A percentile compares a stretch with the other conserved stretches of the same genome.
Conservation (phyloP, 2,329 filamentous ascomycete genomes). For the Penicillium sp. region DNA sequence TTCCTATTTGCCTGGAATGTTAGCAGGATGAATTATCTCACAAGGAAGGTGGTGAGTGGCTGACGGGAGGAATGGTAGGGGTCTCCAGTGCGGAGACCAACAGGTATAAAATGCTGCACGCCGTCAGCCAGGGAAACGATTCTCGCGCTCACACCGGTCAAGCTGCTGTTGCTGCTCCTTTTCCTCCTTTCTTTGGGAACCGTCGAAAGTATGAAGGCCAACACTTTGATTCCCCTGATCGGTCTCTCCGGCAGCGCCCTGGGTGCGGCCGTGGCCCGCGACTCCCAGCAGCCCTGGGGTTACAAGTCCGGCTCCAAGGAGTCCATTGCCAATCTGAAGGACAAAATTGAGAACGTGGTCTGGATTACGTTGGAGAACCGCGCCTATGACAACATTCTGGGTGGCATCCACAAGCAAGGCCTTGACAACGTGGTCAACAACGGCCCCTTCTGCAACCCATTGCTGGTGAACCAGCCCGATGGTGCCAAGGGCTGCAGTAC, state of each 20-base stretch:
- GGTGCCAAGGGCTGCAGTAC: slow-evolving; percentile 28
- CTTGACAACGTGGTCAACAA: slow-evolving; percentile 42
- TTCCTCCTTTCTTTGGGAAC: too few species aligned
- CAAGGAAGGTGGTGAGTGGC: too few species aligned
- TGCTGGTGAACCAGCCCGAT: slow-evolving; percentile 27
- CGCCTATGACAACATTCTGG: slow-evolving; percentile 38
- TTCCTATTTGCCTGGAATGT: slow-evolving; percentile 1
- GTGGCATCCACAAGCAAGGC: slow-evolving; percentile 36
- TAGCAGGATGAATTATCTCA: neutral
- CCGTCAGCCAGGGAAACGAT: slow-evolving; percentile 11
- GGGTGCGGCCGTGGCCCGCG: slow-evolving; percentile 13
- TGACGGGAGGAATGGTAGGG: too few species aligned
- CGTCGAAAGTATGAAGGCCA: slow-evolving; percentile 26
- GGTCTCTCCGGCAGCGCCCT: slow-evolving; percentile 19
- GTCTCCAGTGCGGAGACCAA: neutral
- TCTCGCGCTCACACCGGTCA: slow-evolving; percentile 8
- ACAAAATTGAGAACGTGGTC: slow-evolving; percentile 36
- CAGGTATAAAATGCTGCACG: slow-evolving; percentile 13
- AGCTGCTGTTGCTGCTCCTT: too few species aligned
- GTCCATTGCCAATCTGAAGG: slow-evolving; percentile 33
- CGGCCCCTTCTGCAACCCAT: slow-evolving; percentile 41
- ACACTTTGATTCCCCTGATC: slow-evolving; percentile 19
- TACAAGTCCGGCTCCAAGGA: slow-evolving; percentile 31
- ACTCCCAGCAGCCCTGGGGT: slow-evolving; percentile 14
- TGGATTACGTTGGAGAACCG: slow-evolving; percentile 41